phyloP scores from a whole-genome alignment of 2,329 filamentous ascomycete species.

The Trichoderma guizhouense region DNA sequence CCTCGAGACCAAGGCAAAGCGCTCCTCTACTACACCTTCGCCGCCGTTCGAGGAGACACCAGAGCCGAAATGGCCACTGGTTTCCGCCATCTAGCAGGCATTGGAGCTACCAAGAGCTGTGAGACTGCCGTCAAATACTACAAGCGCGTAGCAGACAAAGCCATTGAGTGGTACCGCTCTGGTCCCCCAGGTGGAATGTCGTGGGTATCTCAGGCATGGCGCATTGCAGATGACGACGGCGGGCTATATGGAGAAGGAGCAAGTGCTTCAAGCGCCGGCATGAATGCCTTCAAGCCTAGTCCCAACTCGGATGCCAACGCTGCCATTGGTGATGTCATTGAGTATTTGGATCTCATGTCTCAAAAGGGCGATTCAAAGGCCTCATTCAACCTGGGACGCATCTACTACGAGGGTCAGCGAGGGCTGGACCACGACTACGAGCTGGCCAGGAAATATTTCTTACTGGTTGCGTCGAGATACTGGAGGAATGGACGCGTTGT shows the following conservation, averaged over 20 bases:
- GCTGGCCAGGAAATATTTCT: slow-evolving; percentile 76
- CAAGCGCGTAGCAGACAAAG: slow-evolving; percentile 89
- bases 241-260: slow-evolving; percentile 95
- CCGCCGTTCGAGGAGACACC: slow-evolving; percentile 77
- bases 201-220: slow-evolving; percentile 74
- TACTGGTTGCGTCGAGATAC: slow-evolving; percentile 73
- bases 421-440: slow-evolving; percentile 70
- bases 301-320: slow-evolving; percentile 78
- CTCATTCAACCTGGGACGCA: slow-evolving; percentile 77
- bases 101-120: slow-evolving; percentile 82
- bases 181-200: slow-evolving; percentile 85
- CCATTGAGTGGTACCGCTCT: slow-evolving; percentile 79
- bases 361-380: slow-evolving; percentile 86
- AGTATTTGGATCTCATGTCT: slow-evolving; percentile 87
- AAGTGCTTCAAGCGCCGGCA: slow-evolving; percentile 81
- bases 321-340: slow-evolving; percentile 87
- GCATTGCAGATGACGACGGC: slow-evolving; percentile 84
- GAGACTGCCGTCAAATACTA: slow-evolving; percentile 84
- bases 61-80: slow-evolving; percentile 91
- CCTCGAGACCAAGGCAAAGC: slow-evolving; percentile 86
- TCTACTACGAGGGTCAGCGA: slow-evolving; percentile 84
- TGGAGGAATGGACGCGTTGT: slow-evolving; percentile 75
- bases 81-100: slow-evolving; percentile 79
- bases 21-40: slow-evolving; percentile 90
- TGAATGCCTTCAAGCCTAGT: slow-evolving; percentile 71